Conservation (phyloP, 495 filamentous ascomycete genomes). For the Aspergillus affinis region DNA sequence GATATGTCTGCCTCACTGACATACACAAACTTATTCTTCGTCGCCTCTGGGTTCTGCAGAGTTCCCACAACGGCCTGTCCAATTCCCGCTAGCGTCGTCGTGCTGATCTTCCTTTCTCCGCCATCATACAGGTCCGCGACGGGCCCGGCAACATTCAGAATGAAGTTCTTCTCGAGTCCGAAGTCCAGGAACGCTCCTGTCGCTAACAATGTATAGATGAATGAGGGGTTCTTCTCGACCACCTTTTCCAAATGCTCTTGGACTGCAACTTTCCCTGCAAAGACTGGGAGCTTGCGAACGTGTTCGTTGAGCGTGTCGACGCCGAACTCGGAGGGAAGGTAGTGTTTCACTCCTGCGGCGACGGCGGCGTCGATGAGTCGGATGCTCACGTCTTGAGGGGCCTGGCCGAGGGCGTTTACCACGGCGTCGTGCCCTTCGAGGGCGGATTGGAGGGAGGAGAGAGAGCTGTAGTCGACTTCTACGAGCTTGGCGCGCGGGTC, state of each 20-base stretch:
- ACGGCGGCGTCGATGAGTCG: background rate
- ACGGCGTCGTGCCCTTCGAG: background rate
- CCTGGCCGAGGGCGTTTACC: background rate
- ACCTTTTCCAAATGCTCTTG: background rate
- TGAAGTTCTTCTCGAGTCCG: constrained; percentile 4
- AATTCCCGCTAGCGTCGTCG: constrained; percentile 8
- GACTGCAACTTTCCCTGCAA: background rate
- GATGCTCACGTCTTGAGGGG: background rate
- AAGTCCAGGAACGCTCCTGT: background rate
- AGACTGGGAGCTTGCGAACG: background rate
- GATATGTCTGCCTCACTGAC: background rate
- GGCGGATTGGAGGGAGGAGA: background rate
- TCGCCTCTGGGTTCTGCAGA: background rate
- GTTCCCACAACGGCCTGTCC: constrained; percentile 12
- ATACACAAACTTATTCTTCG: background rate
- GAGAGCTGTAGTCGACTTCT: constrained; percentile 9
- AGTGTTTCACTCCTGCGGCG: background rate
- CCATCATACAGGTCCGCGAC: constrained; percentile 14
- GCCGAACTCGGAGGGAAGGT: background rate
- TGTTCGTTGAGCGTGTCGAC: background rate
- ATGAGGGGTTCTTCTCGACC: background rate
- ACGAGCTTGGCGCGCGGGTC: background rate
- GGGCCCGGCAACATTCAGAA: constrained; percentile 3
- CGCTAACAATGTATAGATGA: background rate
- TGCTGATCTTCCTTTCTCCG: constrained; percentile 13